Evolutionary conservation across 1,284 basidiomycete genomes (phyloP).

Genomic region (Pyrrhoderma noxium): DNA sequence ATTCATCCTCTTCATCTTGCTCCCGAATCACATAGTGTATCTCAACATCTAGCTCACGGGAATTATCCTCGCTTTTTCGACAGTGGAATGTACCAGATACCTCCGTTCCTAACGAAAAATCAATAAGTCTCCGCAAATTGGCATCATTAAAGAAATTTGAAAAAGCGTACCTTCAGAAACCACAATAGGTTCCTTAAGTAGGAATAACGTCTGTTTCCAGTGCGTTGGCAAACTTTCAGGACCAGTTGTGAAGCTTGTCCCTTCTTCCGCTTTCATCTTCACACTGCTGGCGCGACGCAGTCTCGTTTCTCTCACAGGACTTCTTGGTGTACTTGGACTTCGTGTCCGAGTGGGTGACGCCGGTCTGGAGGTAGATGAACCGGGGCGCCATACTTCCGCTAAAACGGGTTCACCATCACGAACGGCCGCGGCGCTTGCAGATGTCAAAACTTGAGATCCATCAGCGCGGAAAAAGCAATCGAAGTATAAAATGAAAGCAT

Average conservation of each 20-base stretch:
- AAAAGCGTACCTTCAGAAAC: conserved; percentile 57
- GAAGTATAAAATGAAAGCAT: conserved; percentile 88
- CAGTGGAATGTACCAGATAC: conserved; percentile 80
- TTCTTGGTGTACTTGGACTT: conserved; percentile 9
- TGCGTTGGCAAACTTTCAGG: conserved; percentile 87
- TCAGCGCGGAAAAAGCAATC: conserved; percentile 83
- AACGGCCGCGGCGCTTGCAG: conserved; percentile 44
- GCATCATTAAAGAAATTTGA: conserved; percentile 8
- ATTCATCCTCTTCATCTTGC: conserved; percentile 21
- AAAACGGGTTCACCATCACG: conserved; percentile 50
- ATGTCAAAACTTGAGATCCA: conserved; percentile 45
- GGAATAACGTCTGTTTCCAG: conserved; percentile 95
- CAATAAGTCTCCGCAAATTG: neutral
- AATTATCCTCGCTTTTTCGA: conserved; percentile 75
- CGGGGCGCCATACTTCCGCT: conserved; percentile 61
- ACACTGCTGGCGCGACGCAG: conserved; percentile 42
- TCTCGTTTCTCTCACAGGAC: conserved; percentile 42
- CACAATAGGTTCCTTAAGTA: conserved; percentile 73
- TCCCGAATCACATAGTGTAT: conserved; percentile 69
- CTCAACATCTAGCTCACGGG: conserved; percentile 86
- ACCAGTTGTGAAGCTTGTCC: conserved; percentile 83
- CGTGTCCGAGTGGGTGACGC: conserved; percentile 8
- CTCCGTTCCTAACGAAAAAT: conserved; percentile 47
- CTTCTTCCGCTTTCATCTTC: conserved; percentile 20
- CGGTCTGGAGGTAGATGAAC: neutral